A percentile compares a stretch with the other conserved stretches of the same genome.
Conservation (phyloP, 176 grass and related monocot genomes). For the Canna indica region DNA sequence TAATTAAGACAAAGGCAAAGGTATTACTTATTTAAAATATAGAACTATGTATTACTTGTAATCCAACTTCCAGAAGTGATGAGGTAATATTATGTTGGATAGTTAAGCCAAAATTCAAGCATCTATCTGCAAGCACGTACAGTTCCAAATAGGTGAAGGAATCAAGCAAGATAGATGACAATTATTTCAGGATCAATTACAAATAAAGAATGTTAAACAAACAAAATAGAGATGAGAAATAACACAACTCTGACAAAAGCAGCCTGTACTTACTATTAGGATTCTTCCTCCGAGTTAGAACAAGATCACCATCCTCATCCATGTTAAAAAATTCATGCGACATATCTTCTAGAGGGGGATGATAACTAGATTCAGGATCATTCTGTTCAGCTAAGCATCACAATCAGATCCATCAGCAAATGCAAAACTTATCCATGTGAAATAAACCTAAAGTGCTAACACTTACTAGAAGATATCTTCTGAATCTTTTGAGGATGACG, state of each 20-base stretch:
- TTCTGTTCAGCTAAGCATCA: constrained; percentile 1
- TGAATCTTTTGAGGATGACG: not conserved
- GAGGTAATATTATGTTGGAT: constrained; percentile 71
- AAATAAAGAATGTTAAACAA: not conserved
- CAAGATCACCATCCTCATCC: constrained; percentile 71
- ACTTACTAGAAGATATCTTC: not conserved
- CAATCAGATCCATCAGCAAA: not conserved
- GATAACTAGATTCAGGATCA: constrained; percentile 1
- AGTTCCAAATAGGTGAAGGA: not conserved
- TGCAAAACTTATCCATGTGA: not conserved
- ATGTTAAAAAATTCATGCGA: constrained; percentile 16
- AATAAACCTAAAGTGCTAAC: not conserved
- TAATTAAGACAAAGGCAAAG: not conserved
- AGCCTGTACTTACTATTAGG: constrained; percentile 12
- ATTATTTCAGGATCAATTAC: not conserved
- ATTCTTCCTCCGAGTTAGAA: constrained; percentile 44
- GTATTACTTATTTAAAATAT: not conserved
- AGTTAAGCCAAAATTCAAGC: constrained; percentile 28
- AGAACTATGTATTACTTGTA: constrained; percentile 35
- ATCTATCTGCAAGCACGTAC: constrained; percentile 31
- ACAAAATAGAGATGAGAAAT: not conserved
- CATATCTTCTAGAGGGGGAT: constrained; percentile 6
- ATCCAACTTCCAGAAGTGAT: constrained; percentile 50
- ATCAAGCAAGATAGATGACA: too few species aligned
- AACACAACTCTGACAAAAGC: not conserved